Percentiles rank a stretch among this genome's conserved stretches.
These are phyloP conservation scores for Solanum hybrid DNA, from an alignment of 305 asterid genomes.

Conservation along the genomic window DNA sequence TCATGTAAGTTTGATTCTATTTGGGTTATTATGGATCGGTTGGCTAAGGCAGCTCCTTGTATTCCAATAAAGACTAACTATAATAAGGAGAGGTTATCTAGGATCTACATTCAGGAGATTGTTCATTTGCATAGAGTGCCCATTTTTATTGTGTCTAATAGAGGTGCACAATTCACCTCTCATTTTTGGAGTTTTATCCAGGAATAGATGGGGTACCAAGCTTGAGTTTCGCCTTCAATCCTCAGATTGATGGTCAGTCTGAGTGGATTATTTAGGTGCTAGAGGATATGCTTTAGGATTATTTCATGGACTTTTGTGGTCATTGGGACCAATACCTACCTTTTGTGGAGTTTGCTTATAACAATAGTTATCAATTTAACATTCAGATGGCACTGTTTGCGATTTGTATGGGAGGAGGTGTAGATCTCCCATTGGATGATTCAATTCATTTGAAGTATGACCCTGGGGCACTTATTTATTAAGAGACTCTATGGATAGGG, in stretches of 20 bases:
- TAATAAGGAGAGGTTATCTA: background rate
- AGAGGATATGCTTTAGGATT: background rate
- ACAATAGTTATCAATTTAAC: too few species aligned
- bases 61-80: background rate
- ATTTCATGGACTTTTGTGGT: background rate
- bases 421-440: too few species aligned
- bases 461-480: background rate
- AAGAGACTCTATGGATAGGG: background rate
- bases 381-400: too few species aligned
- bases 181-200: background rate
- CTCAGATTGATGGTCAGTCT: background rate
- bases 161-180: background rate
- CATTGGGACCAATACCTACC: background rate
- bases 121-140: background rate
- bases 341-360: background rate
- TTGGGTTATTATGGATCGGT: background rate
- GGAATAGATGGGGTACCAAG: background rate
- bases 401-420: background rate
- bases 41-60: background rate
- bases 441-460: background rate
- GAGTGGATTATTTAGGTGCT: background rate
- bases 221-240: background rate
- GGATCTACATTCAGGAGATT: background rate
- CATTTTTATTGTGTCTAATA: too few species aligned
- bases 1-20: background rate